phyloP scores from a whole-genome alignment of 805 yeast genomes.

The Cyberlindnera maclurae region DNA sequence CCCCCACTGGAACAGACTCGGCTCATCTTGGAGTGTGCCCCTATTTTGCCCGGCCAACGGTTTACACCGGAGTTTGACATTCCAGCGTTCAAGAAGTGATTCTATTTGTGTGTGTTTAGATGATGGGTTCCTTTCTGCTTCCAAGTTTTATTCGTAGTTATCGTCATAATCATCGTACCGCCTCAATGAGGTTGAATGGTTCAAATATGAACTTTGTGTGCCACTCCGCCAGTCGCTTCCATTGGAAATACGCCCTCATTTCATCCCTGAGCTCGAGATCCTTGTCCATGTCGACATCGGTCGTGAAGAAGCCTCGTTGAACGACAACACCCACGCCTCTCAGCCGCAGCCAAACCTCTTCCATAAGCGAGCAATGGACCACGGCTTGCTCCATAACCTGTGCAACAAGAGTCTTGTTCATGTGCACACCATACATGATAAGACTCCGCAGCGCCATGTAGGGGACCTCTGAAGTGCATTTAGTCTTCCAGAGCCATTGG shows the following conservation, averaged over 20 bases:
- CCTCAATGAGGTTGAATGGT: constrained; percentile 1
- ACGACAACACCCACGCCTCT: constrained; percentile 9
- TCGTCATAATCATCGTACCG: neutral
- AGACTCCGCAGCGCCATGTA: constrained; percentile 15
- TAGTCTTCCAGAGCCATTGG: constrained; percentile 19
- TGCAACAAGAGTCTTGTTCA: constrained; percentile 10
- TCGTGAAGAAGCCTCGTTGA: constrained; percentile 10
- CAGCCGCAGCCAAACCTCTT: constrained; percentile 12
- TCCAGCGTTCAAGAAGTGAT: constrained; percentile 56
- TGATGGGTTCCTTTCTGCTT: neutral
- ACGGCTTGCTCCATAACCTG: constrained; percentile 16
- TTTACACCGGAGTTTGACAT: constrained; percentile 57
- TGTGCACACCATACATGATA: constrained; percentile 8
- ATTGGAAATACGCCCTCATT: constrained; percentile 14
- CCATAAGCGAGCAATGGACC: constrained; percentile 15
- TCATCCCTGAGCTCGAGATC: constrained; percentile 10
- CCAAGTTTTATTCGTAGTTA: neutral
- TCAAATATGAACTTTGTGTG: constrained; percentile 16
- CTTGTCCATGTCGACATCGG: constrained; percentile 8
- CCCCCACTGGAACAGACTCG: constrained; percentile 46
- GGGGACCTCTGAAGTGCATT: constrained; percentile 16
- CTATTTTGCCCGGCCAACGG: constrained; percentile 77
- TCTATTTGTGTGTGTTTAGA: neutral
- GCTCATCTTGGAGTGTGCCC: constrained; percentile 59
- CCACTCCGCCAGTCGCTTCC: constrained; percentile 19